Evolutionary conservation across 1,139 yeast genomes (phyloP).

Genomic region (Hanseniaspora uvarum): DNA sequence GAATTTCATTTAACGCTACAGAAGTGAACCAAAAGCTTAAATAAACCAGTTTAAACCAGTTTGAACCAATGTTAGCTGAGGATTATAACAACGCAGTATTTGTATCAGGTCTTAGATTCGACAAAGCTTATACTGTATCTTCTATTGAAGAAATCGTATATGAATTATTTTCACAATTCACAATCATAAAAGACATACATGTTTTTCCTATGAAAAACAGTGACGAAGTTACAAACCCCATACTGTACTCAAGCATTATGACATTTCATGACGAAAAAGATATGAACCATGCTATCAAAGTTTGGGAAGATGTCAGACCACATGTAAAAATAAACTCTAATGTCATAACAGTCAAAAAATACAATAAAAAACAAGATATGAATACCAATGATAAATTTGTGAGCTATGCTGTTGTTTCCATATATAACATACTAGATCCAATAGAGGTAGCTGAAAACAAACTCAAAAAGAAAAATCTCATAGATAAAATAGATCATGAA

Average conservation of each 20-base stretch:
- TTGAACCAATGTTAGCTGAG: conserved; percentile 31
- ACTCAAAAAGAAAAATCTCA: not conserved
- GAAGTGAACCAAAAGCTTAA: not conserved
- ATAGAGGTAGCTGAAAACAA: conserved; percentile 24
- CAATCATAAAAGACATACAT: conserved; percentile 60
- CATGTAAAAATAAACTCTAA: conserved; percentile 2
- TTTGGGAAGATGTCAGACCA: conserved; percentile 36
- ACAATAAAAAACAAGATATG: not conserved
- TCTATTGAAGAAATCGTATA: conserved; percentile 60
- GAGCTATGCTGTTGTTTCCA: conserved; percentile 12
- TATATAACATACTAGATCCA: conserved; percentile 13
- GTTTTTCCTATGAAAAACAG: conserved; percentile 68
- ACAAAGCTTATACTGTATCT: conserved; percentile 67
- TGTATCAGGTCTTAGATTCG: conserved; percentile 30
- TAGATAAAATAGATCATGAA: not conserved
- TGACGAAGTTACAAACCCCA: conserved; percentile 15
- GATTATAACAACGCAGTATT: conserved; percentile 54
- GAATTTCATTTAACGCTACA: no score
- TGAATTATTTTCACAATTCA: conserved; percentile 77
- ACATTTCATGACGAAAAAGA: conserved; percentile 55
- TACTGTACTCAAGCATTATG: conserved; percentile 48
- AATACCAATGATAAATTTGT: not conserved
- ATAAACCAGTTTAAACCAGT: no score
- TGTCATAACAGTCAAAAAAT: not conserved
- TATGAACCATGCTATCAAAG: conserved; percentile 57